Percentiles rank a stretch among this genome's conserved stretches.
Conservation (phyloP, 2,329 filamentous ascomycete species). For the Colletotrichum camelliae region DNA sequence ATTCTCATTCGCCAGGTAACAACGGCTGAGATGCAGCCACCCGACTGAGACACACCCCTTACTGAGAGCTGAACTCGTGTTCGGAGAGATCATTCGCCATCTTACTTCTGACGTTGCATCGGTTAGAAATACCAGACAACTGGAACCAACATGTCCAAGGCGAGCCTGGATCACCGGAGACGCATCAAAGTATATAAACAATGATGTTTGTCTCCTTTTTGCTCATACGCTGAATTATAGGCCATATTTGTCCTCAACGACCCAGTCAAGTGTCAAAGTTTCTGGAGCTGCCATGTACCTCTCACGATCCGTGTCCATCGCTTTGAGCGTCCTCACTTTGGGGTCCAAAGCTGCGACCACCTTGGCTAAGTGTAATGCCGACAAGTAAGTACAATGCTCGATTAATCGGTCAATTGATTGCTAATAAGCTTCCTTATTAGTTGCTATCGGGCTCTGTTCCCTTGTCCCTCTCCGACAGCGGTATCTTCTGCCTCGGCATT, state of each 20-base stretch:
- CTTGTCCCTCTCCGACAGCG: slow-evolving; percentile 22
- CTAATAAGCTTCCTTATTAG: neutral
- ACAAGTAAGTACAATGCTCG: neutral
- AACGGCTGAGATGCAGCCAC: slow-evolving; percentile 2
- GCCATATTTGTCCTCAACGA: too few species aligned
- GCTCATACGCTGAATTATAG: neutral
- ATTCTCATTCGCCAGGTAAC: neutral
- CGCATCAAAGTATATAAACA: neutral
- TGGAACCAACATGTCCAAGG: neutral
- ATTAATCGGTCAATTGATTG: too few species aligned
- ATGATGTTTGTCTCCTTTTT: neutral
- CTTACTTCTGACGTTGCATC: neutral
- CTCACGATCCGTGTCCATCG: neutral
- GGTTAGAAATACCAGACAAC: neutral
- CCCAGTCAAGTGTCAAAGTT: neutral
- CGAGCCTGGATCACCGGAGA: neutral
- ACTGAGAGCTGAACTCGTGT: slow-evolving; percentile 8
- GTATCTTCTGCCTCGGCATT: slow-evolving; percentile 23
- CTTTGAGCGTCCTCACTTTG: neutral
- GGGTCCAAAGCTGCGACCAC: neutral
- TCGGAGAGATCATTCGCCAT: slow-evolving; percentile 24
- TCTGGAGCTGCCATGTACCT: neutral
- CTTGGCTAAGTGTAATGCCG: neutral
- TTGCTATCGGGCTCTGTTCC: slow-evolving; percentile 27
- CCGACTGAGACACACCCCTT: neutral